Evolutionary conservation across 2,329 filamentous ascomycete species (phyloP).

Genomic region (Eutypa lata): DNA sequence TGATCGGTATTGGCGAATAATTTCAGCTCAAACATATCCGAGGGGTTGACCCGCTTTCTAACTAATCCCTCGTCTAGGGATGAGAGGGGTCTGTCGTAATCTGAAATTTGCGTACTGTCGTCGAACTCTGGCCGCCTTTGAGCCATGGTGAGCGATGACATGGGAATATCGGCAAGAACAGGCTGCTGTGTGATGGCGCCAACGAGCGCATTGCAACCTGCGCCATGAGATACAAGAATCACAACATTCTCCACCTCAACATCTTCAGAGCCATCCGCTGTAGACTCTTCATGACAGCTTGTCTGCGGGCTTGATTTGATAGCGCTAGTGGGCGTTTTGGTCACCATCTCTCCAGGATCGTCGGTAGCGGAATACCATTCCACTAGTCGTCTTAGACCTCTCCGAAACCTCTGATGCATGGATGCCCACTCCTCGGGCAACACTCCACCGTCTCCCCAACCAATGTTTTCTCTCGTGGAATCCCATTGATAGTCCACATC

Average conservation of each 20-base stretch:
- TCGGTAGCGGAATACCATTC: constrained; percentile 72
- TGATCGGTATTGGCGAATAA: constrained; percentile 75
- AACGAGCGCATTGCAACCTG: constrained; percentile 92
- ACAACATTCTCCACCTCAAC: constrained; percentile 73
- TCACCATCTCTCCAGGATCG: constrained; percentile 49
- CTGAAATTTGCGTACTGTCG: constrained; percentile 30
- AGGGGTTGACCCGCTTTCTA: constrained; percentile 38
- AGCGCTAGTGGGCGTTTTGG: constrained; percentile 34
- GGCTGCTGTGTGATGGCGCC: constrained; percentile 89
- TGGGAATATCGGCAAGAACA: constrained; percentile 83
- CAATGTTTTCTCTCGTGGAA: constrained; percentile 72
- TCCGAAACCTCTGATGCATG: constrained; percentile 89
- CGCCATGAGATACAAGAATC: constrained; percentile 88
- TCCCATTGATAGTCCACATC: constrained; percentile 96
- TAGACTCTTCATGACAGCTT: constrained; percentile 31
- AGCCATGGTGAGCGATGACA: constrained; percentile 90
- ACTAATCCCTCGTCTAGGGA: constrained; percentile 24
- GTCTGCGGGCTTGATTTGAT: constrained; percentile 26
- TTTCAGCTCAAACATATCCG: constrained; percentile 69
- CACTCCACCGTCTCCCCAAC: constrained; percentile 84
- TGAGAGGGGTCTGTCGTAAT: constrained; percentile 14
- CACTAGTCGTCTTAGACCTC: constrained; percentile 73
- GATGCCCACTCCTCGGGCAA: constrained; percentile 92
- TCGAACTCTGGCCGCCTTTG: constrained; percentile 53
- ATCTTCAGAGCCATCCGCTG: constrained; percentile 42